Evolutionary conservation across 805 yeast species (phyloP).

Genomic region (Myxozyma mucilagina): DNA sequence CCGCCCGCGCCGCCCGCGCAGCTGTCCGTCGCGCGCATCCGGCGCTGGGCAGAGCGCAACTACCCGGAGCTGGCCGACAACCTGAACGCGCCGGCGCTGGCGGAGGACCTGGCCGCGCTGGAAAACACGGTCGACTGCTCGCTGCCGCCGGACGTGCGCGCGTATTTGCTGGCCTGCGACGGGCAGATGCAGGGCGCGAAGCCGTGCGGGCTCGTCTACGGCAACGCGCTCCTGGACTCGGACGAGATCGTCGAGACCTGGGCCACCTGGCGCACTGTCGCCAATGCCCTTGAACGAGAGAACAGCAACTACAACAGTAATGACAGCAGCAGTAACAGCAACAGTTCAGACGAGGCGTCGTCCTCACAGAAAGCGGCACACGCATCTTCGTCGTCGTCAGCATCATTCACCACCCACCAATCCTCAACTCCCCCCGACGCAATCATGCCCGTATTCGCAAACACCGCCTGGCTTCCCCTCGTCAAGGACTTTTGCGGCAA

Average conservation of each 20-base stretch:
- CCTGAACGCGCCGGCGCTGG: conserved; percentile 74
- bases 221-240: conserved; percentile 73
- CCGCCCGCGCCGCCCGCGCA: conserved; percentile 60
- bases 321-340: no score
- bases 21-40: conserved; percentile 85
- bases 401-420: conserved; percentile 44
- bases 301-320: no score
- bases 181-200: conserved; percentile 84
- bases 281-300: conserved; percentile 37
- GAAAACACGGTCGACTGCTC: conserved; percentile 75
- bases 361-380: not conserved
- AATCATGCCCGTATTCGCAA: conserved; percentile 77
- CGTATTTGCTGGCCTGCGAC: conserved; percentile 78
- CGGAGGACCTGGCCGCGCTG: conserved; percentile 74
- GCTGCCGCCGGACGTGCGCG: conserved; percentile 80
- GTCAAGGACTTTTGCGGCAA: conserved; percentile 88
- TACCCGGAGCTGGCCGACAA: conserved; percentile 81
- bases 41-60: conserved; percentile 74
- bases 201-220: conserved; percentile 76
- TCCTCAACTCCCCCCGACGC: conserved; percentile 75
- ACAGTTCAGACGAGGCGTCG: not conserved
- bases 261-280: conserved; percentile 79
- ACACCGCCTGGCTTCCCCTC: conserved; percentile 88
- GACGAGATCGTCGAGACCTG: conserved; percentile 82
- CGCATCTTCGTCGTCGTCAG: conserved; percentile 33